These are phyloP conservation scores for Coleophoma cylindrospora DNA, from an alignment of 2,329 filamentous ascomycete species.

Conservation along the genomic window DNA sequence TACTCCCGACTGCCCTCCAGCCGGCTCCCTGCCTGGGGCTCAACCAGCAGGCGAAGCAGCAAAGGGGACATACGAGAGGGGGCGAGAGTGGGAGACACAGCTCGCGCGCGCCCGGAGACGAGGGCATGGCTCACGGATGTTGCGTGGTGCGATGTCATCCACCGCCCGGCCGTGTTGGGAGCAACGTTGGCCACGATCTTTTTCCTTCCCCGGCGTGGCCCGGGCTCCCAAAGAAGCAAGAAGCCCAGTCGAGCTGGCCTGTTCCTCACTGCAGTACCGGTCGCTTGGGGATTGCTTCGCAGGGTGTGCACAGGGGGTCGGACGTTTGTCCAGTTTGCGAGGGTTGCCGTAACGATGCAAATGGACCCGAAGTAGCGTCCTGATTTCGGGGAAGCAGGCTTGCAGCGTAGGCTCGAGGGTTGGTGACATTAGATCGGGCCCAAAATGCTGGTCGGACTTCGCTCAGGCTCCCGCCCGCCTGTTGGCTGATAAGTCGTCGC, in stretches of 20 bases:
- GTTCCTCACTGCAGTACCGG: background rate
- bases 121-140: no score
- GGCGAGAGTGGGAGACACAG: no score
- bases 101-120: no score
- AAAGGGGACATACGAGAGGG: no score
- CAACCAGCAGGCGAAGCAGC: no score
- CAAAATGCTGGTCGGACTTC: background rate
- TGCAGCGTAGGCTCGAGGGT: background rate
- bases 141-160: no score
- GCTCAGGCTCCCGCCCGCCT: background rate
- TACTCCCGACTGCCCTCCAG: no score
- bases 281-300: background rate
- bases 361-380: background rate
- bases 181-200: background rate
- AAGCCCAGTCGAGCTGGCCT: background rate
- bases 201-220: background rate
- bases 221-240: background rate
- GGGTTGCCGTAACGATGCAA: background rate
- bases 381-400: constrained; percentile 1
- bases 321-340: no score
- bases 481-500: background rate
- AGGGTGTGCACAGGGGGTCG: no score
- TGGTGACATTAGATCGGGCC: background rate
- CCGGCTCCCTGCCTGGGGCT: no score
- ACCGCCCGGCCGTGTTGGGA: no score